Evolutionary conservation across 2,329 filamentous ascomycete species (phyloP), one percentile per base, ranked within the genome.

Genomic region (Fusarium sp.): DNA sequence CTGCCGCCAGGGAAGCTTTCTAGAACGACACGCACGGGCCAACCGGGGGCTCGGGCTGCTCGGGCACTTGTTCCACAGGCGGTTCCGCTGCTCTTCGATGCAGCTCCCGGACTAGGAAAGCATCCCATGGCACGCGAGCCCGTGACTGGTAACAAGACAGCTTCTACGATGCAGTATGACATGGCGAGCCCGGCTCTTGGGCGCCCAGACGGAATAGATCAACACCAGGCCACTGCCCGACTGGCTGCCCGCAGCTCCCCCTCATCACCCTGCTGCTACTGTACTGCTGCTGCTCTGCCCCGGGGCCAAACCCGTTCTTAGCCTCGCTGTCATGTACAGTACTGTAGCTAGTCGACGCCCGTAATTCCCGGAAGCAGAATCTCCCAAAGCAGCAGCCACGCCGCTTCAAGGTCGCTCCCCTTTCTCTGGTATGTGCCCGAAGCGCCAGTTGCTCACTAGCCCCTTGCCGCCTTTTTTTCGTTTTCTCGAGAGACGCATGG

Each of bases 1-100:
- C 62, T 70, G 70, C 69, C 65, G 61, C 57, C 59, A 75, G 66
- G 68, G 74, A 76, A 76, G 73, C 74, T 75, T 76, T 76, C 74
- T 76, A 76, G 74, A 76, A 76, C 51, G 66, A 53, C 10, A 46
- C 13, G 74, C 74, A 75, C 73, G 73, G 62, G n/a, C 66, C 74
- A 63, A 6, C 5, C 0, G 1, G 16, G 9, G 74, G 54, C 50
- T 62, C 40, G 46, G 30, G 74, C 74, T 54, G 48, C 52, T 62
- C 71, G 56, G 56, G 73, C 65, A 48, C 63, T 67, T 66, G 70
- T 75, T 76, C 74, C 56, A 74, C 61, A 69, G 64, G 65, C 67
- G 65, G 56, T 76, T 74, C 74, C 69, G 65, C 57, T 62, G 57
- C 55, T 66, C 55, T 76, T 75, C 74, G 61, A 61, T 76, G 73